Evolutionary conservation across 2,329 filamentous ascomycete genomes (phyloP), one percentile per base, ranked within the genome.

Genomic region (Gaeumannomyces tritici): DNA sequence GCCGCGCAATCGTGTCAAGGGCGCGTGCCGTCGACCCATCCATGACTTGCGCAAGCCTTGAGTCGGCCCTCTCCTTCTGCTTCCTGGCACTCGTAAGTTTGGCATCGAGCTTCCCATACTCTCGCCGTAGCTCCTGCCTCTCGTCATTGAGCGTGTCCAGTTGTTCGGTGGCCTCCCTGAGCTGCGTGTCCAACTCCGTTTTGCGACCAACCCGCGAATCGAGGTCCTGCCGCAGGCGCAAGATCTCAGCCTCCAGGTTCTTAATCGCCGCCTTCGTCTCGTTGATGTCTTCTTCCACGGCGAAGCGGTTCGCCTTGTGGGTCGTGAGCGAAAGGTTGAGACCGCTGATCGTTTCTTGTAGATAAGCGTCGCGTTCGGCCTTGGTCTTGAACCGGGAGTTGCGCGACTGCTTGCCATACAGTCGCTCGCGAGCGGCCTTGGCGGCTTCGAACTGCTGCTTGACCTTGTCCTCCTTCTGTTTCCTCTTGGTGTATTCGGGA

Each of bases 351-450:
- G 97, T 89, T 65, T 85, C 83, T 64, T 85, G 86, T 60, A 99
- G 79, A 80, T 86, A 97, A 47, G 85, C 83, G 73, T 99, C 93
- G 56, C 96, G 88, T 72, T 98, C 91, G 11, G 85, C 83, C 77
- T 96, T 96, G 73, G 86, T 96, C 70, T 83, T 89, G 74, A 96
- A 99, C 65, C 91, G 89, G 24, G 89, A 89, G 67, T 89, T 92
- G 57, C 93, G 88, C 56, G 89, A 91, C 75, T 99, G 93, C 74
- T 99, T 99, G 60, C 90, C 90, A 71, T 96, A 91, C 9, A 99
- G 83, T 51, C 93, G 87, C 66, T 89, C 86, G 55, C 90, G 83
- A 6, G 84, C 83, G 9, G 88, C 88, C 69, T 96, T 89, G 0
- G 89, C 89, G 60, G 89, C 81, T 58, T 92, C 89, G 13, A 98